Conservation (phyloP, 2,329 filamentous ascomycete species). For the Endoconidiophora laricicola region DNA sequence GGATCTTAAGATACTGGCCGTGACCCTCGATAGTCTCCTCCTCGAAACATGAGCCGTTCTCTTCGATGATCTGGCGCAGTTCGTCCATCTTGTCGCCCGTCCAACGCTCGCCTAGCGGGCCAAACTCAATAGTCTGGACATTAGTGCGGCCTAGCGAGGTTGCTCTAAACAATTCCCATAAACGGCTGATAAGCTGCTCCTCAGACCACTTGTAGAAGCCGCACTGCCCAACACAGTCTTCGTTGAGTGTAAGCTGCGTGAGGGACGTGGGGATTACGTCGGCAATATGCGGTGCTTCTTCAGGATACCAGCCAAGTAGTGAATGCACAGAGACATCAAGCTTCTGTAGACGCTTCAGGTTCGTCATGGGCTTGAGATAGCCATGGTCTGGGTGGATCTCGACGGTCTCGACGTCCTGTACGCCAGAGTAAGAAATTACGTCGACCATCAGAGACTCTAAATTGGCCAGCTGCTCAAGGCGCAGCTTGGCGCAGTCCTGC, state of each 20-base stretch:
- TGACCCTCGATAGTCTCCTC: slow-evolving; percentile 6
- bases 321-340: slow-evolving; percentile 7
- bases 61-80: slow-evolving; percentile 1
- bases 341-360: slow-evolving; percentile 9
- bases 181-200: slow-evolving; percentile 4
- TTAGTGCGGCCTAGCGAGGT: slow-evolving; percentile 7
- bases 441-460: slow-evolving; percentile 8
- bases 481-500: slow-evolving; percentile 8
- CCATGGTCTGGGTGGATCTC: slow-evolving; percentile 2
- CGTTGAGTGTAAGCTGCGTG: slow-evolving; percentile 8
- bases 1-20: slow-evolving; percentile 10
- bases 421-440: slow-evolving; percentile 3
- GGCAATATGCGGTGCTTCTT: slow-evolving; percentile 9
- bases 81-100: slow-evolving; percentile 5
- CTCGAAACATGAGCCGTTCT: slow-evolving; percentile 6
- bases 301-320: slow-evolving; percentile 9
- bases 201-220: slow-evolving; percentile 6
- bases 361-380: slow-evolving; percentile 6
- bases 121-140: slow-evolving; percentile 9
- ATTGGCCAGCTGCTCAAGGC: slow-evolving; percentile 9
- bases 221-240: slow-evolving; percentile 6
- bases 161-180: slow-evolving; percentile 8
- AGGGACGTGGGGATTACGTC: slow-evolving; percentile 10
- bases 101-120: slow-evolving; percentile 10
- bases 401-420: neutral